A percentile compares a stretch with the other conserved stretches of the same genome.
Evolutionary conservation across 305 asterid species (phyloP).

Genomic region (Nicotiana rustica): DNA sequence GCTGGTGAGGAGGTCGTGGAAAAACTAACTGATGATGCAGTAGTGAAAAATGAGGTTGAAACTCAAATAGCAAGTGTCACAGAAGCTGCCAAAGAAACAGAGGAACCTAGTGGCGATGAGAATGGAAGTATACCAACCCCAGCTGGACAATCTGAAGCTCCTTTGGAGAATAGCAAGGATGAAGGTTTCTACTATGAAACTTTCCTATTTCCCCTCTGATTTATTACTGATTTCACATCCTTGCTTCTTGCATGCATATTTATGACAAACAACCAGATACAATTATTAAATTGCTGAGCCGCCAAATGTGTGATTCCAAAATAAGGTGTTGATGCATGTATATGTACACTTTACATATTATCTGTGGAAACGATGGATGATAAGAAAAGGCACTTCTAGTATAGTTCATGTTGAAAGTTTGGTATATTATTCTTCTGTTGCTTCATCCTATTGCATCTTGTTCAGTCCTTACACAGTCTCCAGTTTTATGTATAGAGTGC

Average conservation of each 20-base stretch:
- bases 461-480: not conserved
- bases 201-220: not conserved
- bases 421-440: not conserved
- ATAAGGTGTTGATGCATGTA: conserved; percentile 34
- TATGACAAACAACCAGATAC: conserved; percentile 19
- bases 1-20: conserved; percentile 43
- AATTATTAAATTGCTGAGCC: not conserved
- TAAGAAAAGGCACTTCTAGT: not conserved
- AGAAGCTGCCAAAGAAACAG: conserved; percentile 47
- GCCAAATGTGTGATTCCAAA: conserved; percentile 17
- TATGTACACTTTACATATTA: not conserved
- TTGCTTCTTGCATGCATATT: not conserved
- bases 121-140: conserved; percentile 49
- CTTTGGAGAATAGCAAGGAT: conserved; percentile 40
- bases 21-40: conserved; percentile 41
- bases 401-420: conserved; percentile 1
- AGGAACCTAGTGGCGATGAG: conserved; percentile 36
- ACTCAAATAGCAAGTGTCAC: conserved; percentile 40
- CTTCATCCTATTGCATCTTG: conserved; percentile 12
- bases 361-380: not conserved
- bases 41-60: conserved; percentile 45
- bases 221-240: conserved; percentile 21
- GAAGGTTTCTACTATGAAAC: conserved; percentile 51
- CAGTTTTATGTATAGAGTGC: not conserved
- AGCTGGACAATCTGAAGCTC: conserved; percentile 42